A percentile compares a stretch with the other conserved stretches of the same genome.
Conservation (phyloP, 1,139 yeast genomes). For the Hansenula lynferdii region DNA sequence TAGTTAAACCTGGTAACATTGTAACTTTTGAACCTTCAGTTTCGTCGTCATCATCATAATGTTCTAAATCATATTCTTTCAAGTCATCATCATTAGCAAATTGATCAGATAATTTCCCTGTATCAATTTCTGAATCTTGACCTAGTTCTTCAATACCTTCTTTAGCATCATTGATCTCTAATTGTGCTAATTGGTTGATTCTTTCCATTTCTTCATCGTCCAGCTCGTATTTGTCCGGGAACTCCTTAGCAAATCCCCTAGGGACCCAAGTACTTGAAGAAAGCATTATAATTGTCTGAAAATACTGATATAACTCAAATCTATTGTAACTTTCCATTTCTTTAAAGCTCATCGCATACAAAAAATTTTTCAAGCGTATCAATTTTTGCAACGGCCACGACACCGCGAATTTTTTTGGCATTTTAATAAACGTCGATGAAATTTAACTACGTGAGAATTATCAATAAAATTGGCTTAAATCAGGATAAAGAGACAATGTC, state of each 20-base stretch:
- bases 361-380: conserved; percentile 1
- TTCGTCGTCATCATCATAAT: conserved; percentile 76
- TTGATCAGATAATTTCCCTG: conserved; percentile 37
- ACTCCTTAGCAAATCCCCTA: conserved; percentile 90
- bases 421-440: too few relatives aligned
- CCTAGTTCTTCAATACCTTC: conserved; percentile 27
- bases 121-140: conserved; percentile 13
- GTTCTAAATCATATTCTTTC: conserved; percentile 82
- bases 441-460: too few relatives aligned
- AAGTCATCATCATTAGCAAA: conserved; percentile 73
- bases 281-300: conserved; percentile 45
- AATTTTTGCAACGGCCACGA: too few relatives aligned
- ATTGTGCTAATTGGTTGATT: conserved; percentile 77
- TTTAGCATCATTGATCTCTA: conserved; percentile 74
- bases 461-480: neutral
- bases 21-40: conserved; percentile 45
- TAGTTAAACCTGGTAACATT: conserved; percentile 69
- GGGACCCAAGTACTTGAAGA: conserved; percentile 97
- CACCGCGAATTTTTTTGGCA: too few relatives aligned
- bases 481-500: neutral
- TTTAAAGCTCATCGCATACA: conserved; percentile 10
- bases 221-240: conserved; percentile 83
- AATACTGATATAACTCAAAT: neutral
- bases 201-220: conserved; percentile 92
- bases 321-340: too few relatives aligned